These are phyloP conservation scores for Neurospora sp. DNA, from an alignment of 495 filamentous ascomycete species.

Conservation along the genomic window DNA sequence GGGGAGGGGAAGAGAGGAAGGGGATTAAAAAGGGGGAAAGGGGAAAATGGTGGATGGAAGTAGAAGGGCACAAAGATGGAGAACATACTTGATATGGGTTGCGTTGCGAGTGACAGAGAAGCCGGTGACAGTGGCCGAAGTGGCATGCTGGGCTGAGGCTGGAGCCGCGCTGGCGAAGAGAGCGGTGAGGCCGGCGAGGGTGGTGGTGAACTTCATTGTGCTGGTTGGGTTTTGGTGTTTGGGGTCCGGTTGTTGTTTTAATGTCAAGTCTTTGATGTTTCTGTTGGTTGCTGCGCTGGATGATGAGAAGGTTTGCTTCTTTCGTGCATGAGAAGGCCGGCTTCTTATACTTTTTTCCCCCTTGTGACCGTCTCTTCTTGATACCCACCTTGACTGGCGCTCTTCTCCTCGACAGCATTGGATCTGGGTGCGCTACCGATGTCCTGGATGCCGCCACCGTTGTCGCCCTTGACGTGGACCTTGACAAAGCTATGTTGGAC, in stretches of 20 bases:
- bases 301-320: neutral
- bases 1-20: neutral
- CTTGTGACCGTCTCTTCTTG: neutral
- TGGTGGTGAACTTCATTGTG: constrained; percentile 2
- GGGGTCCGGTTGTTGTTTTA: neutral
- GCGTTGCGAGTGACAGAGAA: neutral
- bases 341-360: neutral
- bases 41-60: too few species aligned
- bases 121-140: neutral
- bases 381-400: neutral
- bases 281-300: neutral
- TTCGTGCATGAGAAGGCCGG: neutral
- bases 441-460: neutral
- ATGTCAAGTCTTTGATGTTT: neutral
- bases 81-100: neutral
- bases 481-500: neutral
- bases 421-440: neutral
- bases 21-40: neutral
- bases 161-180: neutral
- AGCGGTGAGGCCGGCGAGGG: neutral
- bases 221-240: neutral
- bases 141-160: neutral
- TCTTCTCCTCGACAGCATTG: neutral
- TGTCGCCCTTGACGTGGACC: neutral
- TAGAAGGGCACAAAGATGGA: neutral